phyloP scores from a whole-genome alignment of 1,139 yeast species.

The Scheffersomyces insectosa region DNA sequence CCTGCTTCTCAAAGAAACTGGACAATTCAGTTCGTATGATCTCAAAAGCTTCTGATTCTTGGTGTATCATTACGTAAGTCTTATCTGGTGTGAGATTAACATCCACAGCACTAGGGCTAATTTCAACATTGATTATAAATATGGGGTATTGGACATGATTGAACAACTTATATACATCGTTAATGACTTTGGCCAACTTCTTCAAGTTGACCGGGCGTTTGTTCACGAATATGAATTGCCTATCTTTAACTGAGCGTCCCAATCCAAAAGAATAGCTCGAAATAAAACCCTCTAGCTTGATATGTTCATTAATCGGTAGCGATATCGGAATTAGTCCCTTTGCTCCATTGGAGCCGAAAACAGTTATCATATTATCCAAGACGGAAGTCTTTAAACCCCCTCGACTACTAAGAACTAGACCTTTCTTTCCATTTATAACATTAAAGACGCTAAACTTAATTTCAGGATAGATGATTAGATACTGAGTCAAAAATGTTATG shows the following conservation, averaged over 20 bases:
- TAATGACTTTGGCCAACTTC: conserved; percentile 57
- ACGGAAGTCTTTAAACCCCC: conserved; percentile 39
- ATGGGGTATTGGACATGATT: conserved; percentile 77
- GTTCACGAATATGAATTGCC: conserved; percentile 76
- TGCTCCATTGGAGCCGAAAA: conserved; percentile 69
- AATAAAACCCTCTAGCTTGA: conserved; percentile 57
- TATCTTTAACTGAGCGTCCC: conserved; percentile 62
- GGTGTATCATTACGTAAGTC: conserved; percentile 65
- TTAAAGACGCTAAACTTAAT: conserved; percentile 64
- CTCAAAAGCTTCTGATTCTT: conserved; percentile 60
- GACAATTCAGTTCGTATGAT: conserved; percentile 42
- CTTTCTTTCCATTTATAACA: conserved; percentile 49
- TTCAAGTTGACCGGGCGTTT: conserved; percentile 70
- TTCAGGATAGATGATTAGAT: conserved; percentile 60
- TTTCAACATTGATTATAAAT: conserved; percentile 58
- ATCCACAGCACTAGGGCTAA: conserved; percentile 61
- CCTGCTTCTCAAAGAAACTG: conserved; percentile 46
- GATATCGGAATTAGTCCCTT: conserved; percentile 56
- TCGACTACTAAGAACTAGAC: conserved; percentile 49
- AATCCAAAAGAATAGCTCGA: conserved; percentile 79
- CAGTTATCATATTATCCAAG: conserved; percentile 57
- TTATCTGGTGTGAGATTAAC: conserved; percentile 93
- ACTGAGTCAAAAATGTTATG: conserved; percentile 61
- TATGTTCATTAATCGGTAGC: conserved; percentile 18
- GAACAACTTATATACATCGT: conserved; percentile 70